Conservation (phyloP, 352 stramenopile genomes). For the Phytopythium ostracodes region DNA sequence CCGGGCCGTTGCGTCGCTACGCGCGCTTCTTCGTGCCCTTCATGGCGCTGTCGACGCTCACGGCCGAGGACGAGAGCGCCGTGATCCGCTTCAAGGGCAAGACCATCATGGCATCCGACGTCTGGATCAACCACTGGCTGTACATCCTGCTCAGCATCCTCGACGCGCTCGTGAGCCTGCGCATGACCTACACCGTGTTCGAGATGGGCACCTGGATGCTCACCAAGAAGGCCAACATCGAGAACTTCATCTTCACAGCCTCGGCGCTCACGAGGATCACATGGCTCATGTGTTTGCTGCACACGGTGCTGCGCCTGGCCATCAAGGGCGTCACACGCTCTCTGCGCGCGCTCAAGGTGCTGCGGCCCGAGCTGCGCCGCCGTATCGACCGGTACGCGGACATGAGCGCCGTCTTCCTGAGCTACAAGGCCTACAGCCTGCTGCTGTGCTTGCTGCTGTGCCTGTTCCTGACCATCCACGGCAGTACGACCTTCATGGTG, state of each 20-base stretch:
- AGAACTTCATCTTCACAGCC: slow-evolving; percentile 56
- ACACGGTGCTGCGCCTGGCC: slow-evolving; percentile 25
- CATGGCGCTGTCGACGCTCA: slow-evolving; percentile 33
- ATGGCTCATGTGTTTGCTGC: slow-evolving; percentile 54
- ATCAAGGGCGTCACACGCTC: slow-evolving; percentile 26
- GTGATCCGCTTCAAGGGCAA: slow-evolving; percentile 53
- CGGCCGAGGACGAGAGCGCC: slow-evolving; percentile 24
- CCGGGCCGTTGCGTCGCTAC: slow-evolving; percentile 13
- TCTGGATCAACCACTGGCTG: slow-evolving; percentile 71
- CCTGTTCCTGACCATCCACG: background rate
- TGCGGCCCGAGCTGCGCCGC: background rate
- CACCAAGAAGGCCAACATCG: slow-evolving; percentile 34
- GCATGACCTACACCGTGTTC: slow-evolving; percentile 39
- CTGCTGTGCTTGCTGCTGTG: slow-evolving; percentile 6
- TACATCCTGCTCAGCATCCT: slow-evolving; percentile 57
- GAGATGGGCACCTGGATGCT: slow-evolving; percentile 61
- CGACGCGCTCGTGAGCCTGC: slow-evolving; percentile 38
- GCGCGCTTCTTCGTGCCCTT: slow-evolving; percentile 43
- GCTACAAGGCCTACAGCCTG: slow-evolving; percentile 18
- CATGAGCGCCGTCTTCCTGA: slow-evolving; percentile 9
- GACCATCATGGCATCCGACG: slow-evolving; percentile 45
- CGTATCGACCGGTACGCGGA: slow-evolving; percentile 14
- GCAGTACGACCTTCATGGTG: background rate
- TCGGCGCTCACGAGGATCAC: slow-evolving; percentile 43
- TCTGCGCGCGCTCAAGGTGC: slow-evolving; percentile 17